phyloP scores from a whole-genome alignment of 2,329 filamentous ascomycete species.

The Drechslerella coelobrocha region DNA sequence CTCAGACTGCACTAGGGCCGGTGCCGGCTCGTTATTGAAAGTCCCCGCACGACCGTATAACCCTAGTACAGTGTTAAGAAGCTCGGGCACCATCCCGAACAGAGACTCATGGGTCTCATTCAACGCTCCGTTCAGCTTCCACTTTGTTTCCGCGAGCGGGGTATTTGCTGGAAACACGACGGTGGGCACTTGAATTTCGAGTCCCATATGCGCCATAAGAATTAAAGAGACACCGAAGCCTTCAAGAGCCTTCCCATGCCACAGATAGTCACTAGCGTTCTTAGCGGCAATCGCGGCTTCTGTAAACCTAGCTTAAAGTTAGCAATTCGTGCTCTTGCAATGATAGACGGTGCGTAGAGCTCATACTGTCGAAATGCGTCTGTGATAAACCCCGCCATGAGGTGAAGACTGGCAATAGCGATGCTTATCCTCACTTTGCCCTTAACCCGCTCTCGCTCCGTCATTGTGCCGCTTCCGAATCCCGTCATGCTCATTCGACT shows the following conservation, averaged over 20 bases:
- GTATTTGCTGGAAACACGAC: conserved; percentile 57
- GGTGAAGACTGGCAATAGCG: conserved; percentile 81
- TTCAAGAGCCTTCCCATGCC: conserved; percentile 95
- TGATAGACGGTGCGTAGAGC: background rate
- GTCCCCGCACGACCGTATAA: conserved; percentile 73
- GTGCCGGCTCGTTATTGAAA: conserved; percentile 71
- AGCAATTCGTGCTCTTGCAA: conserved; percentile 1
- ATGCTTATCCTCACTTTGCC: conserved; percentile 80
- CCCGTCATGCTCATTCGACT: conserved; percentile 67
- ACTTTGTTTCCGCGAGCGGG: conserved; percentile 63
- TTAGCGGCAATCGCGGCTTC: conserved; percentile 81
- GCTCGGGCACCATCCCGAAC: conserved; percentile 70
- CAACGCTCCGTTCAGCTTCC: conserved; percentile 55
- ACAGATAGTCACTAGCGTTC: conserved; percentile 86
- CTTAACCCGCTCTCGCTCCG: conserved; percentile 78
- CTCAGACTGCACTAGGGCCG: conserved; percentile 74
- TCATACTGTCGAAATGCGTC: conserved; percentile 77
- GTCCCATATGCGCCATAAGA: conserved; percentile 80
- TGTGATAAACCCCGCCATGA: conserved; percentile 87
- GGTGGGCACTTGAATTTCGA: conserved; percentile 74
- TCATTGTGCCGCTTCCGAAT: conserved; percentile 73
- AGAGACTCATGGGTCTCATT: conserved; percentile 60
- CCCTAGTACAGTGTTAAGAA: conserved; percentile 75
- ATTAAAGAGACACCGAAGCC: conserved; percentile 82
- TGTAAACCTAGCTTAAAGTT: conserved; percentile 61